Evolutionary conservation across 768 basidiomycete species (phyloP).

Genomic region (Mycena polygramma): DNA sequence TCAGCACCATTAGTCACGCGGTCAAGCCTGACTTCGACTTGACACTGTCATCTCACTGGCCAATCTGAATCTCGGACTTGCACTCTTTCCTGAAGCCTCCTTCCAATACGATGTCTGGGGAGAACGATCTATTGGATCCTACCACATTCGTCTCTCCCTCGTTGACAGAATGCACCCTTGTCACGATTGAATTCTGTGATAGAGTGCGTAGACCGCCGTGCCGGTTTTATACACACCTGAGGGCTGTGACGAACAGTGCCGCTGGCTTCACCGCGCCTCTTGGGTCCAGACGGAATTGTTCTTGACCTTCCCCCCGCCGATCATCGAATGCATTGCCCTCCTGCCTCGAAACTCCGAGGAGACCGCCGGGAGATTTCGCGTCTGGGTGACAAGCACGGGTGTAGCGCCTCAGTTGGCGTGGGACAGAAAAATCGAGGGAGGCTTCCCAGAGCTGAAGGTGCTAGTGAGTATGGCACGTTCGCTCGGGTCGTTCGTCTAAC

Average conservation of each 20-base stretch:
- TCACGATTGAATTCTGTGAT: conserved; percentile 95
- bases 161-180: conserved; percentile 58
- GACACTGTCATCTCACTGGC: too few relatives aligned
- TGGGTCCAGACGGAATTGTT: conserved; percentile 96
- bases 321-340: conserved; percentile 74
- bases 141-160: conserved; percentile 70
- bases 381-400: conserved; percentile 75
- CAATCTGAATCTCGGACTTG: too few relatives aligned
- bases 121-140: conserved; percentile 52
- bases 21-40: too few relatives aligned
- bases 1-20: too few relatives aligned
- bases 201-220: conserved; percentile 65
- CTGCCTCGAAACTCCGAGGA: conserved; percentile 84
- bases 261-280: conserved; percentile 90
- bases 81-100: too few relatives aligned
- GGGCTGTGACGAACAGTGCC: conserved; percentile 14
- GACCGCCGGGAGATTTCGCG: conserved; percentile 90
- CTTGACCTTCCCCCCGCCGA: conserved; percentile 89
- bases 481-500: not conserved
- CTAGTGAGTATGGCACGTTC: conserved; percentile 63
- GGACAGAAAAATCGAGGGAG: conserved; percentile 93
- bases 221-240: conserved; percentile 10
- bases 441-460: conserved; percentile 91
- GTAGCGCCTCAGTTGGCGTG: conserved; percentile 69
- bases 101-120: not conserved